Conservation (phyloP, 805 yeast species). For the Starmerella khaoyaiensis region DNA sequence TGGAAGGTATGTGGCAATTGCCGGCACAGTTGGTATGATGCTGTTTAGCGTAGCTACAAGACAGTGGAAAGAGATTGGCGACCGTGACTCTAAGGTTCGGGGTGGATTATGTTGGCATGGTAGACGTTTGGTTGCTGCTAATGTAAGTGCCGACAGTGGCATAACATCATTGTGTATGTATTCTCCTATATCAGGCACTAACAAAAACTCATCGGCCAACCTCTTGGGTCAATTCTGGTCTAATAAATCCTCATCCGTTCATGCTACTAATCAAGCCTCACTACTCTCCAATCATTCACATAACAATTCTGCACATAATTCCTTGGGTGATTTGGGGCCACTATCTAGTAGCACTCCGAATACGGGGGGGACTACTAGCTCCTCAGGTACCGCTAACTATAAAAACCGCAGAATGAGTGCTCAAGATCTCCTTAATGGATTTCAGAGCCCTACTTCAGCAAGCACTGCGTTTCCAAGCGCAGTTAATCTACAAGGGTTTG, state of each 20-base stretch:
- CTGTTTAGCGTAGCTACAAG: slow-evolving; percentile 32
- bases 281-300: too few relatives aligned
- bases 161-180: slow-evolving; percentile 27
- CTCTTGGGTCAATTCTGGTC: neutral
- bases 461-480: slow-evolving; percentile 7
- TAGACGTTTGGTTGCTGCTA: slow-evolving; percentile 26
- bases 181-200: slow-evolving; percentile 24
- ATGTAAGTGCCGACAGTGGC: slow-evolving; percentile 24
- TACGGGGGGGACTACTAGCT: too few relatives aligned
- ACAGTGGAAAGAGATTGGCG: slow-evolving; percentile 37
- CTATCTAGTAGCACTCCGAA: too few relatives aligned
- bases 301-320: too few relatives aligned
- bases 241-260: neutral
- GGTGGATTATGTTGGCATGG: slow-evolving; percentile 32
- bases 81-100: slow-evolving; percentile 28
- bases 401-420: neutral
- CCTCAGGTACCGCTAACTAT: neutral
- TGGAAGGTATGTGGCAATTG: slow-evolving; percentile 38
- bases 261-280: too few relatives aligned
- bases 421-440: neutral
- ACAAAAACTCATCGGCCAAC: neutral
- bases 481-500: slow-evolving; percentile 3
- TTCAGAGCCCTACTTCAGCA: neutral
- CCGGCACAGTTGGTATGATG: slow-evolving; percentile 38
- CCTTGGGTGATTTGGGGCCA: too few relatives aligned